phyloP scores from a whole-genome alignment of 768 basidiomycete species.

The Lactarius deliciosus region DNA sequence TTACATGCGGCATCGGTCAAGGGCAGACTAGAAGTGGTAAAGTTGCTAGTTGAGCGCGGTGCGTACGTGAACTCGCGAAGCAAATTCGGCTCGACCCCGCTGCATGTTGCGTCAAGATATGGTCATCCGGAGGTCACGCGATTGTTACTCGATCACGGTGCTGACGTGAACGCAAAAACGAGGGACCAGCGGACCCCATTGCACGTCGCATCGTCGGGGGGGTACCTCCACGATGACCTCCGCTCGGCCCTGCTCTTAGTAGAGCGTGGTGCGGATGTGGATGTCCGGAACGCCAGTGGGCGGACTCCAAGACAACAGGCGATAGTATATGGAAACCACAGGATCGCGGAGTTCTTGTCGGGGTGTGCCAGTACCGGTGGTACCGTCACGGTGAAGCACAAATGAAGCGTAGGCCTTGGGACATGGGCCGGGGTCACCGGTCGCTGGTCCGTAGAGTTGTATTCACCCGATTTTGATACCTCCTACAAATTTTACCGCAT shows the following conservation, averaged over 20 bases:
- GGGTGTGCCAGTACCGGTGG: not conserved
- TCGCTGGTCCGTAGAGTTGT: too few relatives aligned
- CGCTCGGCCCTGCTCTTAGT: not conserved
- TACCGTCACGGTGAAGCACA: not conserved
- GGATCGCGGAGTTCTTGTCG: not conserved
- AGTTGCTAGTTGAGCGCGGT: not conserved
- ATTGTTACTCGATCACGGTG: slow-evolving; percentile 2
- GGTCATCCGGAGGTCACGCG: not conserved
- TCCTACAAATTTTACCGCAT: too few relatives aligned
- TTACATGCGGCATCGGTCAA: not conserved
- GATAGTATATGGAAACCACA: not conserved
- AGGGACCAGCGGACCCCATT: not conserved
- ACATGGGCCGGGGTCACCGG: too few relatives aligned
- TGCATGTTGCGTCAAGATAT: not conserved
- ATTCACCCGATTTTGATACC: too few relatives aligned
- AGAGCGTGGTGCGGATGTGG: not conserved
- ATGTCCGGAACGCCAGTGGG: not conserved
- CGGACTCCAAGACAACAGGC: not conserved
- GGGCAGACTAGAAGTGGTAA: not conserved
- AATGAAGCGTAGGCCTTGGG: not conserved
- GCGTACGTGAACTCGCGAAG: not conserved
- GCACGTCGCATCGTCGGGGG: not conserved
- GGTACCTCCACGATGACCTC: not conserved
- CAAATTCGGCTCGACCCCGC: not conserved
- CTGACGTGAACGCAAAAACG: not conserved